Conservation (phyloP, 805 yeast genomes). For the Vanderwaltozyma yarrowii region DNA sequence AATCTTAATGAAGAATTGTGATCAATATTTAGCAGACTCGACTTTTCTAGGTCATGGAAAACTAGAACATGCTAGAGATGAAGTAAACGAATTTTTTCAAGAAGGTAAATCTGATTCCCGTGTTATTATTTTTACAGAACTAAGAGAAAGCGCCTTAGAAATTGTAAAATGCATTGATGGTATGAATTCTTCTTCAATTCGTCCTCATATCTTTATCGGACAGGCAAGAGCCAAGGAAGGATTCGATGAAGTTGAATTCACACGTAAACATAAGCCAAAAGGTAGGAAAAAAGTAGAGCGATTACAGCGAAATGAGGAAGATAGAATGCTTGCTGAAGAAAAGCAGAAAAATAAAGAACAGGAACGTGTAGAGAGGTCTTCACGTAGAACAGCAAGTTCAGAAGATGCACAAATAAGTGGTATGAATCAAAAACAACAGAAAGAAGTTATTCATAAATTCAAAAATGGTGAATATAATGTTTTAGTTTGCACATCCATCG, state of each 20-base stretch:
- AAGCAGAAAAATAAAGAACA: slow-evolving; percentile 26
- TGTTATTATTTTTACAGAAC: slow-evolving; percentile 81
- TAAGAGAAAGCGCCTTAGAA: slow-evolving; percentile 83
- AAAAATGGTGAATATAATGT: slow-evolving; percentile 65
- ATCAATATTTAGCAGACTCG: slow-evolving; percentile 32
- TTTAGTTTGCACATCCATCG: slow-evolving; percentile 91
- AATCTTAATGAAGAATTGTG: slow-evolving; percentile 36
- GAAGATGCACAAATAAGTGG: slow-evolving; percentile 72
- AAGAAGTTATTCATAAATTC: slow-evolving; percentile 64
- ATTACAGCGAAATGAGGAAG: slow-evolving; percentile 26
- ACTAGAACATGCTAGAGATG: slow-evolving; percentile 46
- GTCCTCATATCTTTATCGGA: slow-evolving; percentile 87
- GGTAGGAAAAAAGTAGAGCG: slow-evolving; percentile 34
- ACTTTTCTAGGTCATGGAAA: slow-evolving; percentile 59
- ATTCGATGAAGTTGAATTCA: slow-evolving; percentile 47
- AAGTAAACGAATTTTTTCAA: slow-evolving; percentile 46
- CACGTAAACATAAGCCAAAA: slow-evolving; percentile 35
- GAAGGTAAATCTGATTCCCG: slow-evolving; percentile 43
- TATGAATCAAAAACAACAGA: slow-evolving; percentile 85
- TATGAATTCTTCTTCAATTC: slow-evolving; percentile 29
- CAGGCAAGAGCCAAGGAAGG: slow-evolving; percentile 70
- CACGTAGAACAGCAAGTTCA: slow-evolving; percentile 48
- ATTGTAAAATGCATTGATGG: slow-evolving; percentile 57
- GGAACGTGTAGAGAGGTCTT: slow-evolving; percentile 27
- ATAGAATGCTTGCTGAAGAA: slow-evolving; percentile 21